phyloP scores from a whole-genome alignment of 345 rosid genomes.

The Dimocarpus longan region DNA sequence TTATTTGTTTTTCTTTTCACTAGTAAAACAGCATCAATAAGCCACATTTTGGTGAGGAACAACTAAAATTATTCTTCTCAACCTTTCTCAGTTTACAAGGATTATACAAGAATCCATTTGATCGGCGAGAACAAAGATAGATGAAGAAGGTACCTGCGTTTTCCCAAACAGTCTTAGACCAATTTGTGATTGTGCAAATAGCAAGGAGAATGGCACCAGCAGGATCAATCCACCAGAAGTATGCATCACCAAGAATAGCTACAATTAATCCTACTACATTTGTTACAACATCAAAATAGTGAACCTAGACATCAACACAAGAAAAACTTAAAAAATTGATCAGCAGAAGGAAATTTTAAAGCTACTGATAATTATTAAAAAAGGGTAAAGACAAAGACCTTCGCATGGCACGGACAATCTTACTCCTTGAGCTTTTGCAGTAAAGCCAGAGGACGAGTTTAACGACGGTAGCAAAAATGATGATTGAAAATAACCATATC shows the following conservation, averaged over 20 bases:
- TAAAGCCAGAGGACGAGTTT: slow-evolving; percentile 87
- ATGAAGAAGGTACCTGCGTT: slow-evolving; percentile 59
- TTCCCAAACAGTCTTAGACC: slow-evolving; percentile 91
- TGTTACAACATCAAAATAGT: slow-evolving; percentile 84
- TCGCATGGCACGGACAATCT: slow-evolving; percentile 88
- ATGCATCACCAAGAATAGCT: slow-evolving; percentile 75
- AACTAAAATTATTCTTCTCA: neutral
- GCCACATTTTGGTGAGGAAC: neutral
- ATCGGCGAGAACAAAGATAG: no score
- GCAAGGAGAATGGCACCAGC: slow-evolving; percentile 81
- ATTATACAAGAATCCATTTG: no score
- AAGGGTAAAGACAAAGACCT: slow-evolving; percentile 41
- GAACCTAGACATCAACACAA: slow-evolving; percentile 55
- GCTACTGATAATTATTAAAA: neutral
- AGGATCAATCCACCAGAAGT: slow-evolving; percentile 93
- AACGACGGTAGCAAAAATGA: slow-evolving; percentile 76
- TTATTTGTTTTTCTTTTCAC: no score
- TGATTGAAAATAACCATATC: slow-evolving; percentile 71
- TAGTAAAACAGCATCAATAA: slow-evolving; percentile 58
- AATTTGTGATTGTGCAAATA: slow-evolving; percentile 76
- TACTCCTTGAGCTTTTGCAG: slow-evolving; percentile 69
- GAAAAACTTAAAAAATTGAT: slow-evolving; percentile 1
- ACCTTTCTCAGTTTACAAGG: no score
- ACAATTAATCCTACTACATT: slow-evolving; percentile 80
- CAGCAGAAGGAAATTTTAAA: neutral